Evolutionary conservation across 305 asterid genomes (phyloP).

Genomic region (Ajuga reptans): DNA sequence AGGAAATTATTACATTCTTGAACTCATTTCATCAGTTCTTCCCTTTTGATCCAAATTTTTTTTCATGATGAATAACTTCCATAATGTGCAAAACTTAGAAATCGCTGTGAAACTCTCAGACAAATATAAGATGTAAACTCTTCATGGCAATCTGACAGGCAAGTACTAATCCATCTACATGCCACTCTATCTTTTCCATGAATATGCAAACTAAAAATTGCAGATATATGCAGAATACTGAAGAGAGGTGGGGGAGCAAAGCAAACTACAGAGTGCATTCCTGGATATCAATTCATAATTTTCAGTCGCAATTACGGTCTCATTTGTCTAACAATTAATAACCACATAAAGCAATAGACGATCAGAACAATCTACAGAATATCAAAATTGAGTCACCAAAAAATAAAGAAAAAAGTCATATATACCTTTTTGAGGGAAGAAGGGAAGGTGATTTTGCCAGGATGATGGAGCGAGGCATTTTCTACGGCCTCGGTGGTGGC

Average conservation of each 20-base stretch:
- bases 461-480: constrained; percentile 32
- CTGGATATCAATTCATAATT: background rate
- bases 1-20: background rate
- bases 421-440: constrained; percentile 81
- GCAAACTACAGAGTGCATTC: background rate
- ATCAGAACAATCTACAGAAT: background rate
- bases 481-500: constrained; percentile 67
- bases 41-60: background rate
- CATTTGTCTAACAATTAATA: background rate
- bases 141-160: background rate
- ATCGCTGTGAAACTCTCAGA: background rate
- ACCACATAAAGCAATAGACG: background rate
- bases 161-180: background rate
- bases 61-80: background rate
- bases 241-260: background rate
- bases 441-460: constrained; percentile 72
- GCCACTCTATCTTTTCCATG: background rate
- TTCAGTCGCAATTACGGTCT: constrained; percentile 4
- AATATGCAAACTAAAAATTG: background rate
- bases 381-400: background rate
- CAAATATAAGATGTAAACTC: background rate
- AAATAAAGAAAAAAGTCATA: too few species aligned
- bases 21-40: background rate
- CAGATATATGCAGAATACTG: background rate
- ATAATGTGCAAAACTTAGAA: background rate